Conservation (phyloP, 2,329 filamentous ascomycete species). For the Aureobasidium musti region DNA sequence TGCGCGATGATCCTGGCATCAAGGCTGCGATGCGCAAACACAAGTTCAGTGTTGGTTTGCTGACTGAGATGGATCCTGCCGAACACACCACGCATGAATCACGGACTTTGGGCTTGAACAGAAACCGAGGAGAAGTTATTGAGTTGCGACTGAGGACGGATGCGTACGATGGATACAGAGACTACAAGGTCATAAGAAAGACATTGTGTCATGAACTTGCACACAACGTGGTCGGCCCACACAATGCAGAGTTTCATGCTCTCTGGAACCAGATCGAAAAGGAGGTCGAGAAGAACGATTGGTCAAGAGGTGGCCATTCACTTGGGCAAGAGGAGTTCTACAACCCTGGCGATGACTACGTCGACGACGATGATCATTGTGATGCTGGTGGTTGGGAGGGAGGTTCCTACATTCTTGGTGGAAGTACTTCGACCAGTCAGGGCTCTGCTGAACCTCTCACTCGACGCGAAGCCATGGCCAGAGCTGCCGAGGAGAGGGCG, state of each 20-base stretch:
- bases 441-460: constrained; percentile 55
- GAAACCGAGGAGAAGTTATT: constrained; percentile 85
- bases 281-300: constrained; percentile 80
- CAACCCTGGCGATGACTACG: constrained; percentile 50
- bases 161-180: constrained; percentile 87
- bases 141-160: constrained; percentile 90
- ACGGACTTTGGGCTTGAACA: constrained; percentile 80
- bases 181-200: constrained; percentile 87
- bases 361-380: constrained; percentile 54
- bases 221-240: constrained; percentile 83
- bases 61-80: constrained; percentile 94
- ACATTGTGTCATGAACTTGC: constrained; percentile 94
- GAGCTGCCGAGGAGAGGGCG: constrained; percentile 68
- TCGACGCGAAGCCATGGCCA: constrained; percentile 72
- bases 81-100: constrained; percentile 81
- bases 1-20: constrained; percentile 84
- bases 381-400: constrained; percentile 78
- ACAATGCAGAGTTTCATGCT: constrained; percentile 88
- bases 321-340: constrained; percentile 62
- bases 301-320: constrained; percentile 67
- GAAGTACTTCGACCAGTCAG: constrained; percentile 36
- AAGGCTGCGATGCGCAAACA: constrained; percentile 79
- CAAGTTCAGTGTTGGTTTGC: constrained; percentile 76
- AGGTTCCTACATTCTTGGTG: constrained; percentile 67
- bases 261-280: constrained; percentile 82